A percentile compares a stretch with the other conserved stretches of the same genome.
These are phyloP conservation scores for Hypsizygus marmoreus DNA, from an alignment of 768 basidiomycete genomes.

Conservation along the genomic window DNA sequence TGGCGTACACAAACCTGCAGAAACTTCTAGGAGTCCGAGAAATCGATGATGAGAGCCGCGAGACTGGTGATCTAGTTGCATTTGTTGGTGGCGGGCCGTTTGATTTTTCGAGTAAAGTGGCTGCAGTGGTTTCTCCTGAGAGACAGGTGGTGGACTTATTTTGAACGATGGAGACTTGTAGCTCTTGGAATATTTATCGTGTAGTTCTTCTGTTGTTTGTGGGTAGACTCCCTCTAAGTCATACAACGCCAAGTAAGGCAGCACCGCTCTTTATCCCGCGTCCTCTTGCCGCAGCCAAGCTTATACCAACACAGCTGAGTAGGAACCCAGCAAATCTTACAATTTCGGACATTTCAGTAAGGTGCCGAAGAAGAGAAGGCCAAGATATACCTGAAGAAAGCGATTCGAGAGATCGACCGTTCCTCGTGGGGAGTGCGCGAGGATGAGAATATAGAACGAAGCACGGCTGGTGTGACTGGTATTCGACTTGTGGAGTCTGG, in stretches of 20 bases:
- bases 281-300: slow-evolving; percentile 70
- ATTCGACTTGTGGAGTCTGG: slow-evolving; percentile 59
- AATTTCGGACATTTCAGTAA: slow-evolving; percentile 1
- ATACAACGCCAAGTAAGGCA: slow-evolving; percentile 68
- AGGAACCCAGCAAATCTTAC: slow-evolving; percentile 79
- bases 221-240: slow-evolving; percentile 2
- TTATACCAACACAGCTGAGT: slow-evolving; percentile 79
- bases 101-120: slow-evolving; percentile 53
- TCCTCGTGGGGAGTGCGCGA: slow-evolving; percentile 82
- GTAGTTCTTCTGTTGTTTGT: slow-evolving; percentile 34
- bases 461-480: slow-evolving; percentile 79
- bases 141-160: slow-evolving; percentile 54
- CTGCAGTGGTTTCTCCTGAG: slow-evolving; percentile 56
- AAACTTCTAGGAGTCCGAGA: slow-evolving; percentile 39
- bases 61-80: slow-evolving; percentile 58
- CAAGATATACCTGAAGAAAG: slow-evolving; percentile 74
- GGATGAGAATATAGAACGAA: slow-evolving; percentile 85
- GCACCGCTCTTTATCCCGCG: slow-evolving; percentile 67
- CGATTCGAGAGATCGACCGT: slow-evolving; percentile 79
- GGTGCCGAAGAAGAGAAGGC: slow-evolving; percentile 1
- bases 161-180: slow-evolving; percentile 21
- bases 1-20: slow-evolving; percentile 49
- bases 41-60: slow-evolving; percentile 34
- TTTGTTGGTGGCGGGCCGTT: slow-evolving; percentile 61
- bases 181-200: slow-evolving; percentile 18